Base-by-base conservation (phyloP, 2,329 filamentous ascomycete genomes). In the Aspergillus cejpii region DNA sequence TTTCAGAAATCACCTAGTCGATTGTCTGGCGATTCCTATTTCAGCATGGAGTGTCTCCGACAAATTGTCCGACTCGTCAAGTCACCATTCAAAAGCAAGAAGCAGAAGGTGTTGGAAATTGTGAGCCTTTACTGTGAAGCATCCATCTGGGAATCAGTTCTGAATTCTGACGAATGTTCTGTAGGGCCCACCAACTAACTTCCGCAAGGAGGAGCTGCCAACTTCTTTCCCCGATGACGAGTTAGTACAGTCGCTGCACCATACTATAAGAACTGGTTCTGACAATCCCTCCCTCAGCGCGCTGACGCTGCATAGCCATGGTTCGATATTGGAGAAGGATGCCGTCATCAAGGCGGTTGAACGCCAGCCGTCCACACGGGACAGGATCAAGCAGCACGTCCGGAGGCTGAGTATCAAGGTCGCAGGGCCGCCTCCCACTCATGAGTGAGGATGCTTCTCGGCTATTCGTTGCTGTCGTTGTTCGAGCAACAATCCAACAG, bases 181-280 rank as follows among this genome's bases (percentile, higher is more conserved):
- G 11, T 38, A 72, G 69, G 66, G 69, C 15, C 60, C 55, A 37
- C 69, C 69, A 26, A 71, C 64, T 20, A 61, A 72, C 53, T 71
- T 72, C 46, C 62, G 68, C 28, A 69, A 68, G 43, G 66, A 70
- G 53, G 62, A 70, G 46, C 49, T 66, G 46, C 63, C 63, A 37
- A 52, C 65, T n/a, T 64, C 59, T 47, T 64, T 69, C 51, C 60
- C 58, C 37, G 65, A 68, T 55, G 61, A 63, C 48, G 64, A 68
- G 66, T 67, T 43, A 60, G 59, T 64, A 37, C 37, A 24, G 17
- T 54, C 50, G 45, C 50, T 44, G 28, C 48, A 29, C 26, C 41
- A 48, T 42, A 37, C 15, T n/a, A 26, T 20, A n/a, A 17, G 24
- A 52, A 44, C 27, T 24, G 28, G 44, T 52, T 60, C 59, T 64